Base-by-base conservation (phyloP, 805 yeast species). In the Myxozyma nipponensis region DNA sequence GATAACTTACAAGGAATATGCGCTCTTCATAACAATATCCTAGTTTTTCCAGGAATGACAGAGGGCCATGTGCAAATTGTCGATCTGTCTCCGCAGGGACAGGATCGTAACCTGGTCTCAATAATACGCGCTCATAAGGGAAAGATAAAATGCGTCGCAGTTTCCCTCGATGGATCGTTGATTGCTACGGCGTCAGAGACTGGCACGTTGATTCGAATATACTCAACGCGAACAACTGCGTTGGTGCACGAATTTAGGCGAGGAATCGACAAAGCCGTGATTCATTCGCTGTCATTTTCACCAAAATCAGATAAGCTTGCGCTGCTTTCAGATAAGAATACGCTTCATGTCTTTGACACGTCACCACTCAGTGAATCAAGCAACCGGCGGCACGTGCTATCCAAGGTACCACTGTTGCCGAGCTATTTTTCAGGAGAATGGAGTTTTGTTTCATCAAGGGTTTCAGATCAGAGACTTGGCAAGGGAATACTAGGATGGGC, bases 251-350 rank as follows among this genome's bases (percentile, higher is more conserved):
- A 88, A 65, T 90, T 90, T 62, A 74, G 98, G 59, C 74, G 98
- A 44, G 98, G 98, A 0, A 65, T 90, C 19, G 98, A 93, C 66
- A 76, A 82, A 46, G 97, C 96, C 1, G 72, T 75, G 17, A 78
- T 93, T 5, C 85, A 84, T 37, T 83, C 93, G 5, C 82, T 93
- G 83, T 81, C 81, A 47, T 89, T 91, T 65, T 83, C 91, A 3
- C 89, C 86, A 6, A 76, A 81, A 58, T 90, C 88, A 42, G 67
- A 80, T 9, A 78, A 81, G 61, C 72, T 93, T 43, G 96, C 97
- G 0, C 89, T 88, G 4, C 71, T 93, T 22, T 84, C 95, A 15
- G 96, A 88, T 68, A 93, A 91, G 64, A 83, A 81, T 59, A 93
- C 98, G 0, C 69, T 93, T 46, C 98, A 93, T 68, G 78, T 91